Evolutionary conservation across 257 asterid species (phyloP), one percentile per base, ranked within the genome.

Genomic region (Eucommia ulmoides): DNA sequence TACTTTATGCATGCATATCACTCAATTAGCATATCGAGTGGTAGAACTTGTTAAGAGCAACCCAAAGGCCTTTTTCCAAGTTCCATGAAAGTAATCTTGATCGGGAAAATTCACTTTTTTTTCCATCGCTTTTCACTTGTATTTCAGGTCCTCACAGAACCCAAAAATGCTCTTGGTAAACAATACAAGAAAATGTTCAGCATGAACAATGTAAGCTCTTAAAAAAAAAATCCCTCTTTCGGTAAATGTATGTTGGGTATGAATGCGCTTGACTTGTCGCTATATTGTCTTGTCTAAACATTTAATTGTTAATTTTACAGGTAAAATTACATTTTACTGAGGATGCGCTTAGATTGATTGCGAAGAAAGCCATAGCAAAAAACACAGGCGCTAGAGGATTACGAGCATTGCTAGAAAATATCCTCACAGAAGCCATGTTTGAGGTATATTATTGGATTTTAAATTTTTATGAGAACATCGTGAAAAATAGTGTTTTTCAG

Each of bases 331-430:
- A 74, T 41, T 84, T 84, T 70, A 74, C 87, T 22, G 78, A 81
- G 14, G 45, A 61, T 50, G 92, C 93, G 47, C 58, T 84, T 67
- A 76, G 71, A 67, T 68, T 79, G 64, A 79, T 88, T 63, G 95
- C 97, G 3, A 70, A 75, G 68, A 75, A 79, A 70, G 97, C 93
- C 41, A 77, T 81, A 57, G 72, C 79, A 22, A 82, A 58, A 64
- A 82, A 72, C 62, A 88, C 93, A 8, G 97, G 97, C 52, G 97
- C 95, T 9, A 93, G 97, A 60, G 97, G 97, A 57, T 72, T 88
- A 70, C 77, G 97, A 74, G 73, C 97, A 65, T 83, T 88, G 63
- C 53, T 88, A 56, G 97, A 88, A 79, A 67, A 65, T 71, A 70
- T 81, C 54, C 64, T 88, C 68, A 88, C 93, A 0, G 97, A 81